Evolutionary conservation across 768 basidiomycete genomes (phyloP), one percentile per base, ranked within the genome.

Genomic region (Pisolithus albus): DNA sequence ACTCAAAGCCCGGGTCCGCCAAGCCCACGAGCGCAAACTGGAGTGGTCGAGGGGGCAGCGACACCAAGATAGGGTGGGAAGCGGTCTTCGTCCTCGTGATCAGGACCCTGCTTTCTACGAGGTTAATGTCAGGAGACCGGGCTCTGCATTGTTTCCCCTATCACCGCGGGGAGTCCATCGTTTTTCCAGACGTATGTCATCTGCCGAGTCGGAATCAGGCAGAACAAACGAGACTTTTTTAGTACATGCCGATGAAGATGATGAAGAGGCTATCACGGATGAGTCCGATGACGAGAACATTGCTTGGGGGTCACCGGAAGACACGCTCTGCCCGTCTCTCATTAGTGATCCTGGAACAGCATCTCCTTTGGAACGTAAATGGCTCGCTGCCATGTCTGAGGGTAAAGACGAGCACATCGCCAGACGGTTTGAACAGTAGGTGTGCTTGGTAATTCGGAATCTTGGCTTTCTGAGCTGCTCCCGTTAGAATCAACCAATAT

Each of bases 341-440:
- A 91, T 95, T 42, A 75, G 77, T 51, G 88, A 92, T 67, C 93
- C 93, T 19, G 86, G 82, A 1, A 75, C 83, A 40, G 92, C 92
- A 16, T 90, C 84, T 16, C 79, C 85, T 18, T 66, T 84, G 52
- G 84, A 95, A 67, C 76, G 86, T 44, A 77, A 80, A 49, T 95
- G 92, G 92, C 71, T 96, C 50, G 77, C 82, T n/a, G 86, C 84
- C n/a, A 96, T 97, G 83, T 86, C 85, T 3, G 83, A 88, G 28
- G 85, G 84, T 1, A 90, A 88, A 66, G 85, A 89, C 46, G 76
- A 81, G 46, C 63, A 73, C 15, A 76, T 90, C 46, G 80, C 80
- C 4, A 78, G 76, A 59, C 79, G 85, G 40, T 97, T 96, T 64
- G 84, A 90, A 56, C 70, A 82, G 90, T 94, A 52, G 60, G 86